Conservation (phyloP, 352 stramenopile genomes). For the Phytophthora uliginosa region DNA sequence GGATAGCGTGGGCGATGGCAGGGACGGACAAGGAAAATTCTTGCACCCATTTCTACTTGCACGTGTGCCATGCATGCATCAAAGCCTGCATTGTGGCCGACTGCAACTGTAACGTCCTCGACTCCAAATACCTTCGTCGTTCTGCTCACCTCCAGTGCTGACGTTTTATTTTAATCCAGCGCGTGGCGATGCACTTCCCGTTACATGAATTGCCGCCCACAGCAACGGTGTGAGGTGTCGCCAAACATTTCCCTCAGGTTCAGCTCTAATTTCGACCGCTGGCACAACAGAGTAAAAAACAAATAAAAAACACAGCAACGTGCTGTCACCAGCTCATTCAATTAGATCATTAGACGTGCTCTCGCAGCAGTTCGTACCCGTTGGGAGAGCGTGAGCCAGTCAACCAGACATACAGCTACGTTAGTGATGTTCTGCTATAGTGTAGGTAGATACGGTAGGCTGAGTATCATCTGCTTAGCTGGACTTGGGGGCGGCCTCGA, state of each 20-base stretch:
- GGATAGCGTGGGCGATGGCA: neutral
- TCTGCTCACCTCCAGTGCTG: neutral
- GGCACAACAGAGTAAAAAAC: neutral
- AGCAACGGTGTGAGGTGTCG: neutral
- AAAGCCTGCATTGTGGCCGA: neutral
- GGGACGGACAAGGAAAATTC: conserved; percentile 6
- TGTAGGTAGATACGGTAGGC: conserved; percentile 6
- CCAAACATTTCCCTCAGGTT: neutral
- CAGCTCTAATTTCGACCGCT: neutral
- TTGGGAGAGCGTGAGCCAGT: neutral
- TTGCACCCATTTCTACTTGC: conserved; percentile 1
- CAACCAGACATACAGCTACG: neutral
- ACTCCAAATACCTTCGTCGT: neutral
- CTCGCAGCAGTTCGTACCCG: conserved; percentile 4
- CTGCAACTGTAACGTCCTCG: conserved; percentile 4
- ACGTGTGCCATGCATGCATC: neutral
- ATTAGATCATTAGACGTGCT: conserved; percentile 16
- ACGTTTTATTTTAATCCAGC: conserved; percentile 1
- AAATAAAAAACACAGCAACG: neutral
- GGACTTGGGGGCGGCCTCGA: conserved; percentile 11
- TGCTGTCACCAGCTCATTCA: conserved; percentile 6
- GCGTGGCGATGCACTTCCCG: conserved; percentile 6
- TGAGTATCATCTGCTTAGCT: conserved; percentile 14
- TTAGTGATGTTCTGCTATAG: neutral
- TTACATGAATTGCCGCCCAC: neutral